Evolutionary conservation across 192 early-diverging fungal species (phyloP).

Genomic region (Linnemannia exigua): DNA sequence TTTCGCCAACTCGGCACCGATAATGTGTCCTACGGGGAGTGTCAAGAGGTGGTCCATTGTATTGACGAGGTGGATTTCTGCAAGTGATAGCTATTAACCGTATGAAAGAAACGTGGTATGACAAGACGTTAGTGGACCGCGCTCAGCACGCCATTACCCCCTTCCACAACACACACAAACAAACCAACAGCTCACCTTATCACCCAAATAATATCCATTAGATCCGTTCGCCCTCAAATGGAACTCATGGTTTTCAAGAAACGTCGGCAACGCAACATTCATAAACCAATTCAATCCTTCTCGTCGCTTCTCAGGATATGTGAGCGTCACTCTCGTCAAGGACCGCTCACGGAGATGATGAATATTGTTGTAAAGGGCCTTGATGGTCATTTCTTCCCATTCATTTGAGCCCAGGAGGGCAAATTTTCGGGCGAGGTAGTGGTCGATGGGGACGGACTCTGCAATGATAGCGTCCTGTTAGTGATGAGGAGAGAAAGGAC

Average conservation of each 20-base stretch:
- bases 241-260: constrained; percentile 20
- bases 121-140: not conserved
- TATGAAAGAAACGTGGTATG: not conserved
- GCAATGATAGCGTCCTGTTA: constrained; percentile 2
- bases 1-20: constrained; percentile 3
- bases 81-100: constrained; percentile 11
- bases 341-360: constrained; percentile 39
- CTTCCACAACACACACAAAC: not conserved
- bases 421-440: constrained; percentile 27
- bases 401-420: constrained; percentile 23
- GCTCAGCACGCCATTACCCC: not conserved
- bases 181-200: constrained; percentile 13
- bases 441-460: constrained; percentile 24
- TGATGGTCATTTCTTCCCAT: constrained; percentile 32
- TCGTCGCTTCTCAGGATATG: constrained; percentile 15
- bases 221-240: constrained; percentile 25
- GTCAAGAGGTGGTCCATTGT: constrained; percentile 25
- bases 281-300: constrained; percentile 3
- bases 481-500: not conserved
- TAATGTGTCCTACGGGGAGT: constrained; percentile 20
- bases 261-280: constrained; percentile 1
- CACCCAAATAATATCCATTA: constrained; percentile 40
- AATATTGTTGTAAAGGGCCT: constrained; percentile 35
- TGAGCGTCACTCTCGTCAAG: constrained; percentile 4
- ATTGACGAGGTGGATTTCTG: constrained; percentile 30